phyloP scores from a whole-genome alignment of 2,329 filamentous ascomycete species.

The Monosporascus sp. region DNA sequence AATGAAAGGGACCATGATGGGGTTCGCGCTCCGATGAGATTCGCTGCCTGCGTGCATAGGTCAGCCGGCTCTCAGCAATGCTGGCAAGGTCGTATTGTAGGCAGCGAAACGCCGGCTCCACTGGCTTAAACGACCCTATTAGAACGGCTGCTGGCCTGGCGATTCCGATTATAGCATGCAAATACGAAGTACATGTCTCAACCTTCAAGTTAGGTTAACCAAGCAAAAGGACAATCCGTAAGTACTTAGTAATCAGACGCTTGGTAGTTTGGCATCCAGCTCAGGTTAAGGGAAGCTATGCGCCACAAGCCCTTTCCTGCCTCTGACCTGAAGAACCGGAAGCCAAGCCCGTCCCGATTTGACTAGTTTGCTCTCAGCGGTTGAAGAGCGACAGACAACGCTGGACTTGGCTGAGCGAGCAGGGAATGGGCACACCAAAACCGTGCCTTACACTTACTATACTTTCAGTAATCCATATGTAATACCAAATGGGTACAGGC shows the following conservation, averaged over 20 bases:
- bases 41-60: not conserved
- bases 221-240: not conserved
- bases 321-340: too few species aligned
- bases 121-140: not conserved
- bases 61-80: not conserved
- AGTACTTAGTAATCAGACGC: not conserved
- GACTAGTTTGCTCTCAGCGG: too few species aligned
- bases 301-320: too few species aligned
- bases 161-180: not conserved
- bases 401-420: too few species aligned
- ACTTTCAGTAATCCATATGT: too few species aligned
- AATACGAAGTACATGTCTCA: not conserved
- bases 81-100: not conserved
- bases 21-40: not conserved
- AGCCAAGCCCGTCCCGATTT: too few species aligned
- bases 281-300: not conserved
- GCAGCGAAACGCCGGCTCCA: not conserved
- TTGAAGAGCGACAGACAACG: too few species aligned
- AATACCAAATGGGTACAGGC: too few species aligned
- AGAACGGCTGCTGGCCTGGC: not conserved
- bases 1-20: not conserved
- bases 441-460: too few species aligned
- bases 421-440: too few species aligned
- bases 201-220: not conserved
- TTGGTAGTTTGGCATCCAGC: too few species aligned